Evolutionary conservation across 495 filamentous ascomycete species (phyloP), one percentile per base, ranked within the genome.

Genomic region (Penicillium simplicissimum): DNA sequence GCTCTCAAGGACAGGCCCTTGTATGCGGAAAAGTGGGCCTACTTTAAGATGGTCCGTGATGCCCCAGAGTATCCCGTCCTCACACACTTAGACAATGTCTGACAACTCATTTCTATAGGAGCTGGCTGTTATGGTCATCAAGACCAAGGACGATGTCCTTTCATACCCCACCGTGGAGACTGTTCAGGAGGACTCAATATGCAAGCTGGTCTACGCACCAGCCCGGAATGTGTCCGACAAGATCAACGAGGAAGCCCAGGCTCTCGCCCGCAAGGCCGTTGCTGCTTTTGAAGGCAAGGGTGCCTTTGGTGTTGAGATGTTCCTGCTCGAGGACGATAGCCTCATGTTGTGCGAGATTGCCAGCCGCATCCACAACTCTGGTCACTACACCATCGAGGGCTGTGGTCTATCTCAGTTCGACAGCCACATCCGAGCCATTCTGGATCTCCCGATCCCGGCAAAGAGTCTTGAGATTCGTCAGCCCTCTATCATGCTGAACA

Each of bases 291-390:
- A 87, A 78, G 95, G 95, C 52, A 89, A 93, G 64, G 95, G 95
- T 59, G 89, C 96, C 35, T 98, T 97, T 74, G 95, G 94, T 0
- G 93, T 98, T 0, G 95, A 98, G 75, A 91, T 98, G 88, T 98
- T 98, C 74, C 79, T 97, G 8, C 83, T 96, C n/a, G 77, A 88
- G 47, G 86, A 96, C 68, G 85, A 84, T 77, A 79, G 65, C 59
- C 81, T 96, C 4, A 76, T 96, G 61, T 81, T 98, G 57, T 97
- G 96, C 74, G 95, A 98, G 75, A 89, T 97, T 53, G 95, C 95
- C n/a, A 92, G 92, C 48, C 86, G 95, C 10, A 92, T 93, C 43
- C 95, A 98, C 77, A 98, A 98, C 76, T 96, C 92, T 1, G 95
- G 95, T 14, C 95, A 98, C 75, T 96, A 95, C 78, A 97, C 92